Evolutionary conservation across 768 basidiomycete species (phyloP).

Genomic region (Chiua virens): DNA sequence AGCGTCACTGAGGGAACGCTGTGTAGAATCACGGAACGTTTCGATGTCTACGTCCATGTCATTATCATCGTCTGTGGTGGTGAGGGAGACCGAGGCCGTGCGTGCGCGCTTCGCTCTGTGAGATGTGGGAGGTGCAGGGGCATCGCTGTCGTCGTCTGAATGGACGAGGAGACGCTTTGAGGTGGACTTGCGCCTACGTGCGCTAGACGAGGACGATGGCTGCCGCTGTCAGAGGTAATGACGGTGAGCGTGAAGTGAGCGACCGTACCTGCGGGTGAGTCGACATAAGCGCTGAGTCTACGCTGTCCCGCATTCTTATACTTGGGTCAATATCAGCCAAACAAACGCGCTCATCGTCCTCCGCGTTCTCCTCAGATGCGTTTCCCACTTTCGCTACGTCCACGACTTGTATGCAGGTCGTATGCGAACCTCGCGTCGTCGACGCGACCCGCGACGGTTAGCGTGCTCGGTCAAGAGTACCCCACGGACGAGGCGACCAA

Average conservation of each 20-base stretch:
- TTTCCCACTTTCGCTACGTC: constrained; percentile 5
- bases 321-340: background rate
- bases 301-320: too few species aligned
- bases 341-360: constrained; percentile 17
- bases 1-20: constrained; percentile 5
- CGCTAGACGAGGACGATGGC: constrained; percentile 15
- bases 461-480: constrained; percentile 67
- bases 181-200: constrained; percentile 14
- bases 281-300: background rate
- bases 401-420: constrained; percentile 5
- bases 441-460: constrained; percentile 29
- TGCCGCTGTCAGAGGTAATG: constrained; percentile 13
- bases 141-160: constrained; percentile 38
- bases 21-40: constrained; percentile 23
- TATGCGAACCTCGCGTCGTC: constrained; percentile 11
- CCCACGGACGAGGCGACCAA: constrained; percentile 81
- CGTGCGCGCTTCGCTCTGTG: constrained; percentile 26
- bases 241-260: background rate
- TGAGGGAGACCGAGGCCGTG: constrained; percentile 23
- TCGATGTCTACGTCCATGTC: constrained; percentile 42
- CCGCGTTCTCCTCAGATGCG: constrained; percentile 12
- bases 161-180: constrained; percentile 30
- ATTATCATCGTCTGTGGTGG: constrained; percentile 46
- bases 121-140: constrained; percentile 59
- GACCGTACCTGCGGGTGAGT: constrained; percentile 23